Conservation (phyloP, 208 protist species). For the Endotrypanum monterogeii region DNA sequence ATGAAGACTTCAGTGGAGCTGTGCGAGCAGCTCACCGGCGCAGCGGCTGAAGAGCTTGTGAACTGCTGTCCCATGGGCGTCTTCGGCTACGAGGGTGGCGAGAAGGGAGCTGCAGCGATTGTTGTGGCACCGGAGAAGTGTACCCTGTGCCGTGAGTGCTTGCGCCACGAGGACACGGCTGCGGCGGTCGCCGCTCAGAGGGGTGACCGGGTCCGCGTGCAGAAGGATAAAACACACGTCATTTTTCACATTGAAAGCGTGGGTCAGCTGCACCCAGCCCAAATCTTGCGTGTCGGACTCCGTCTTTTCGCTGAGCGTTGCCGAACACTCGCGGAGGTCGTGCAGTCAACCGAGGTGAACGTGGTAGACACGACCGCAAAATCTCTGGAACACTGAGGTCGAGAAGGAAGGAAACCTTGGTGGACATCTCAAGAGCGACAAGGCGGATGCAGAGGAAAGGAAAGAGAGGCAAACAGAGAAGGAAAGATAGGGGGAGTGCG, state of each 20-base stretch:
- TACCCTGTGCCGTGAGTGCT: constrained; percentile 97
- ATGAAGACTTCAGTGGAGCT: constrained; percentile 95
- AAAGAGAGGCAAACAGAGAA: background rate
- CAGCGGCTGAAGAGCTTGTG: constrained; percentile 80
- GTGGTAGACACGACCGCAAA: constrained; percentile 31
- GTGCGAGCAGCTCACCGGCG: constrained; percentile 64
- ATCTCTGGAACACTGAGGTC: constrained; percentile 19
- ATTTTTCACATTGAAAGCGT: constrained; percentile 90
- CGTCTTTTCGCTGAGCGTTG: constrained; percentile 78
- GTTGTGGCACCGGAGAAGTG: constrained; percentile 92
- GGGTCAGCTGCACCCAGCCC: constrained; percentile 71
- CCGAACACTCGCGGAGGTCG: constrained; percentile 58
- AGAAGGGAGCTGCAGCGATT: constrained; percentile 54
- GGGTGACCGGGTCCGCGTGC: constrained; percentile 58
- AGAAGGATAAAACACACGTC: constrained; percentile 87
- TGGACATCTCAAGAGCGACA: no score
- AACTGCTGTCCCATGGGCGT: constrained; percentile 93
- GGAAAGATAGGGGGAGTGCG: background rate
- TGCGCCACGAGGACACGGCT: constrained; percentile 71
- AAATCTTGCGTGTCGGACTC: constrained; percentile 78
- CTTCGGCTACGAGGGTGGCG: constrained; percentile 89
- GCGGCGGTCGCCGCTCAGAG: constrained; percentile 2
- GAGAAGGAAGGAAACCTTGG: background rate
- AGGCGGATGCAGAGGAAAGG: background rate
- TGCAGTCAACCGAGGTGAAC: constrained; percentile 74